These are phyloP conservation scores for Epichloe sylvatica DNA, from an alignment of 2,329 filamentous ascomycete species.

Conservation along the genomic window DNA sequence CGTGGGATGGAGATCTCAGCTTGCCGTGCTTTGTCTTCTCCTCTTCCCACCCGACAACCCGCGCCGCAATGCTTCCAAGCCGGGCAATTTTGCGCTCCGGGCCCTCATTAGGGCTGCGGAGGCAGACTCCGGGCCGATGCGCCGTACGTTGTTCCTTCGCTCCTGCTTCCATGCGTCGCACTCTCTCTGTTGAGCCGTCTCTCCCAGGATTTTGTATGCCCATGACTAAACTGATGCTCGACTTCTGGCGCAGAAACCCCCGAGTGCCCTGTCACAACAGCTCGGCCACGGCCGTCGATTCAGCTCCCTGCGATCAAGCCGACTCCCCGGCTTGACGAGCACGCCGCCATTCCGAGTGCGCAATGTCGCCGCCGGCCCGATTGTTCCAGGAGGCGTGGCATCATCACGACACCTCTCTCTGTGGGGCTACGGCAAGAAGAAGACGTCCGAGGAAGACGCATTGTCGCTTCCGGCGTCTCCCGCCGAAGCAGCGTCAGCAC, in stretches of 20 bases:
- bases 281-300: constrained; percentile 22
- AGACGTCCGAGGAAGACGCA: constrained; percentile 6
- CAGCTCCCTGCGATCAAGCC: constrained; percentile 14
- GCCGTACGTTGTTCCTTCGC: constrained; percentile 10
- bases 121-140: constrained; percentile 16
- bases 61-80: constrained; percentile 30
- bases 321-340: constrained; percentile 9
- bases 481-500: constrained; percentile 8
- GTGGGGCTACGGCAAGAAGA: constrained; percentile 21
- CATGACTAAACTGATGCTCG: not conserved
- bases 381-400: constrained; percentile 18
- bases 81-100: constrained; percentile 29
- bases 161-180: not conserved
- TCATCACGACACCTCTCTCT: constrained; percentile 20
- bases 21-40: not conserved
- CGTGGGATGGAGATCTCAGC: not conserved
- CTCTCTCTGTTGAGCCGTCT: not conserved
- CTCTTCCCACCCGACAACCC: not conserved
- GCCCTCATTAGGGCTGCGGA: constrained; percentile 19
- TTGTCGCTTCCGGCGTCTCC: constrained; percentile 6
- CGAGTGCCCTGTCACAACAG: constrained; percentile 16
- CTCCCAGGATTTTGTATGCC: not conserved
- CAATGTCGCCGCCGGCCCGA: constrained; percentile 13
- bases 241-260: constrained; percentile 9
- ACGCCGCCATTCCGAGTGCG: constrained; percentile 12